These are phyloP conservation scores for Arabis alpina DNA, from an alignment of 345 rosid species.

Conservation along the genomic window DNA sequence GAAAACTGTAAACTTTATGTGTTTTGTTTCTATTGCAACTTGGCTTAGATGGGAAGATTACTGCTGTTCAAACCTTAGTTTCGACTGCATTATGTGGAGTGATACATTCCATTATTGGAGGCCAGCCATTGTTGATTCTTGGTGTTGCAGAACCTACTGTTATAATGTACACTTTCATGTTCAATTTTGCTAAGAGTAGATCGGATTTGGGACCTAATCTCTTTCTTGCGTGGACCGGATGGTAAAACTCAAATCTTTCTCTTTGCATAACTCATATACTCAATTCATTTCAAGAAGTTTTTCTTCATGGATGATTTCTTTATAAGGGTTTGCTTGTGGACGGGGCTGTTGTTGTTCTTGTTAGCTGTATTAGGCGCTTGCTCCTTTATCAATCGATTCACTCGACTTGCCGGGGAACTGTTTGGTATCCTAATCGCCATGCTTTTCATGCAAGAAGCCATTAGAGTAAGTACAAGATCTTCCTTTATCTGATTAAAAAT, in stretches of 20 bases:
- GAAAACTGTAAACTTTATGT: constrained; percentile 6
- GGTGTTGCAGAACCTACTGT: constrained; percentile 99
- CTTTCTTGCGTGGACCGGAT: constrained; percentile 94
- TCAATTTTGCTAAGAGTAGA: constrained; percentile 80
- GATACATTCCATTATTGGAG: constrained; percentile 83
- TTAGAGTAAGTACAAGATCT: constrained; percentile 55
- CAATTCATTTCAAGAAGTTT: constrained; percentile 3
- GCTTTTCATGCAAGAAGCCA: constrained; percentile 96
- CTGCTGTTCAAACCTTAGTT: constrained; percentile 90
- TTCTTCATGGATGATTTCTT: constrained; percentile 9
- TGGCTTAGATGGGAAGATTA: constrained; percentile 71
- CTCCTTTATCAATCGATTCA: constrained; percentile 90
- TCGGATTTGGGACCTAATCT: constrained; percentile 77
- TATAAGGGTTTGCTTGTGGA: constrained; percentile 94
- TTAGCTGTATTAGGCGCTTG: constrained; percentile 89
- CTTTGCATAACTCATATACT: constrained; percentile 16
- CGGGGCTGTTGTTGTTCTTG: constrained; percentile 82
- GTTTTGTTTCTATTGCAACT: constrained; percentile 36
- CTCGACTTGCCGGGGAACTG: constrained; percentile 90
- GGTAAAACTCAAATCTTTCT: constrained; percentile 52
- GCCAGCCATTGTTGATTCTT: constrained; percentile 89
- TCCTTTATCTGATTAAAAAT: neutral
- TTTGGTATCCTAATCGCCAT: constrained; percentile 94
- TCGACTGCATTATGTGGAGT: constrained; percentile 93
- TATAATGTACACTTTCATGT: constrained; percentile 95